Evolutionary conservation across 768 basidiomycete species (phyloP).

Genomic region (Kwoniella newhampshirensis): DNA sequence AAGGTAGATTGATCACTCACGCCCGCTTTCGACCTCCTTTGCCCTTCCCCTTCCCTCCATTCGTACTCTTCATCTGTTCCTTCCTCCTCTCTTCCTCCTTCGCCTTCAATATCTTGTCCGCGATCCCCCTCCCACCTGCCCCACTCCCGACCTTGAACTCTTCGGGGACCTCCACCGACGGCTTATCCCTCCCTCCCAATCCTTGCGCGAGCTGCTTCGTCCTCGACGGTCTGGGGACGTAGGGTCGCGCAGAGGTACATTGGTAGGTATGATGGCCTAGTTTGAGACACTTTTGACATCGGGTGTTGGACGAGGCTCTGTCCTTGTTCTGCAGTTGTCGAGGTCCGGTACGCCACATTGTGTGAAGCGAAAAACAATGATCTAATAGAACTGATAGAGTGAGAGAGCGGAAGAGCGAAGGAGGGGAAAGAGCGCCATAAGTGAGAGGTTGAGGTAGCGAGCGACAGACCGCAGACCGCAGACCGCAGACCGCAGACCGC

Average conservation of each 20-base stretch:
- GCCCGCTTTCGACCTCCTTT: not conserved
- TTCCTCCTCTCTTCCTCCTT: conserved; percentile 68
- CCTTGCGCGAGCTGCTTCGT: conserved; percentile 77
- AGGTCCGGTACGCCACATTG: conserved; percentile 22
- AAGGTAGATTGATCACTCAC: no score
- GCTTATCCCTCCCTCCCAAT: conserved; percentile 59
- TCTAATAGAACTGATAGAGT: no score
- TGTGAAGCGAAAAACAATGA: not conserved
- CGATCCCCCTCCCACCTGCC: conserved; percentile 66
- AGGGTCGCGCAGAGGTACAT: conserved; percentile 78
- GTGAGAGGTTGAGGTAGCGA: no score
- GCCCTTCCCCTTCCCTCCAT: conserved; percentile 6
- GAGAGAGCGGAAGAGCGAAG: no score
- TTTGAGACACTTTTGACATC: conserved; percentile 48
- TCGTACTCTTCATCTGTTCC: conserved; percentile 25
- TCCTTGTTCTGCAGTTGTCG: conserved; percentile 33
- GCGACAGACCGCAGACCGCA: no score
- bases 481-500: no score
- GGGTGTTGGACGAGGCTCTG: conserved; percentile 39
- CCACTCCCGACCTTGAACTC: conserved; percentile 67
- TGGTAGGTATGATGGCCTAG: conserved; percentile 87
- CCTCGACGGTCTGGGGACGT: conserved; percentile 83
- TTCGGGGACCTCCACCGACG: conserved; percentile 80
- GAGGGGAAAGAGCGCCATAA: no score
- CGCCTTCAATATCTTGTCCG: conserved; percentile 75